Conservation (phyloP, 139 green algal species). For the Coelastrella sp. region DNA sequence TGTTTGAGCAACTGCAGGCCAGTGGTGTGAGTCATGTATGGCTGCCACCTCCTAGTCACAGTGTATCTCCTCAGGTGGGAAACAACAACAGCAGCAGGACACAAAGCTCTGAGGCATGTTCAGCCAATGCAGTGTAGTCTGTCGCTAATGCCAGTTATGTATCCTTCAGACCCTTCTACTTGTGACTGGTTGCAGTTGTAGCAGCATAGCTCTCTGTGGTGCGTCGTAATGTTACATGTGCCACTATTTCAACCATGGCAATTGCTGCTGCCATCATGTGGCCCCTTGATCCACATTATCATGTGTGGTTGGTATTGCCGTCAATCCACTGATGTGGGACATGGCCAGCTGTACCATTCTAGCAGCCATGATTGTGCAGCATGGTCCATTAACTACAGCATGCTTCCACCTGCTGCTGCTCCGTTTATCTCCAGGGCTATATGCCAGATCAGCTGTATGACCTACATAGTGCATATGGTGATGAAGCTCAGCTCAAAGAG, state of each 20-base stretch:
- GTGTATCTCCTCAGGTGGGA: conserved; percentile 71
- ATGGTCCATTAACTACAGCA: too few species aligned
- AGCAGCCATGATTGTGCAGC: not conserved
- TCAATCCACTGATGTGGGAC: too few species aligned
- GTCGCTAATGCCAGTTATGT: too few species aligned
- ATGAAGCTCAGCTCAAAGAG: conserved; percentile 73
- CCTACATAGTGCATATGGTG: conserved; percentile 82
- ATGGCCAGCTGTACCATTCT: not conserved
- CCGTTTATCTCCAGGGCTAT: conserved; percentile 70
- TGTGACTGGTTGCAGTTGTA: too few species aligned
- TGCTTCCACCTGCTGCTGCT: not conserved
- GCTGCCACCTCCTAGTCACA: conserved; percentile 85
- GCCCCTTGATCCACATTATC: too few species aligned
- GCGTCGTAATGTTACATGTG: too few species aligned
- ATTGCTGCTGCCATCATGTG: too few species aligned
- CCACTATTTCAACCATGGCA: too few species aligned
- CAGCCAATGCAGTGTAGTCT: too few species aligned
- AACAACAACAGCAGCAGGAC: not conserved
- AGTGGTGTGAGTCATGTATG: conserved; percentile 80
- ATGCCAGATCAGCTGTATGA: conserved; percentile 86
- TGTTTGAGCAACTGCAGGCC: conserved; percentile 41
- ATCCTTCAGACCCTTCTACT: too few species aligned
- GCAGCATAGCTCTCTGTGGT: too few species aligned
- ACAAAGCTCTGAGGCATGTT: not conserved
- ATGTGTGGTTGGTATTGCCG: too few species aligned